phyloP scores from a whole-genome alignment of 352 stramenopile species.

The Achlya hypogyna region DNA sequence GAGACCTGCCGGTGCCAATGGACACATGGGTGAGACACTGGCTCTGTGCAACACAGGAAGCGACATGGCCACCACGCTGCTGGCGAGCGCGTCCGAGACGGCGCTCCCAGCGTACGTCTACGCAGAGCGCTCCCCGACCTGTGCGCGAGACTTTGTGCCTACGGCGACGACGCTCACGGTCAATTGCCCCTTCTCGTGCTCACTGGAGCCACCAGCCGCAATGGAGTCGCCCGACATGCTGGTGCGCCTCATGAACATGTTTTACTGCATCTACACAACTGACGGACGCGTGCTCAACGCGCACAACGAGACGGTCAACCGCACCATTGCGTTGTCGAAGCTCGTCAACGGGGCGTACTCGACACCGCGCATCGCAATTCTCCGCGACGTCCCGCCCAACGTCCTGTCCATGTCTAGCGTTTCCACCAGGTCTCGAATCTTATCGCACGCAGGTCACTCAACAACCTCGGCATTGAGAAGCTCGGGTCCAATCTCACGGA shows the following conservation, averaged over 20 bases:
- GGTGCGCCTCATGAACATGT: neutral
- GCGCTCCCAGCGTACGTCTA: neutral
- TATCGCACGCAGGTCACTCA: neutral
- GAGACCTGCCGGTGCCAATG: no score
- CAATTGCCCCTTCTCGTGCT: neutral
- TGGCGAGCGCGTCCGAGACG: neutral
- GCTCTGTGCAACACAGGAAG: neutral
- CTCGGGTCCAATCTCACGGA: neutral
- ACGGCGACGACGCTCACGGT: neutral
- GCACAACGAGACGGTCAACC: neutral
- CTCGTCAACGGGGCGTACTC: neutral
- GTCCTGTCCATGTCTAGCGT: neutral
- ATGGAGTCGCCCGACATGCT: neutral
- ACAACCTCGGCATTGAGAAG: neutral
- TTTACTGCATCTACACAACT: neutral
- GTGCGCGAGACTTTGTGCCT: neutral
- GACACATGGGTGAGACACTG: neutral
- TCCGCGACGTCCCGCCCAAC: neutral
- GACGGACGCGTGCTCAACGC: neutral
- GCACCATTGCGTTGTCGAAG: neutral
- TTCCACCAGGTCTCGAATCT: neutral
- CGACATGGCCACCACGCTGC: neutral
- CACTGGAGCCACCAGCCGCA: neutral
- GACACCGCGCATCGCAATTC: neutral
- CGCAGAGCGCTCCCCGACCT: neutral